Evolutionary conservation across 2,329 filamentous ascomycete genomes (phyloP), one percentile per base, ranked within the genome.

Genomic region (Thielaviopsis punctulata): DNA sequence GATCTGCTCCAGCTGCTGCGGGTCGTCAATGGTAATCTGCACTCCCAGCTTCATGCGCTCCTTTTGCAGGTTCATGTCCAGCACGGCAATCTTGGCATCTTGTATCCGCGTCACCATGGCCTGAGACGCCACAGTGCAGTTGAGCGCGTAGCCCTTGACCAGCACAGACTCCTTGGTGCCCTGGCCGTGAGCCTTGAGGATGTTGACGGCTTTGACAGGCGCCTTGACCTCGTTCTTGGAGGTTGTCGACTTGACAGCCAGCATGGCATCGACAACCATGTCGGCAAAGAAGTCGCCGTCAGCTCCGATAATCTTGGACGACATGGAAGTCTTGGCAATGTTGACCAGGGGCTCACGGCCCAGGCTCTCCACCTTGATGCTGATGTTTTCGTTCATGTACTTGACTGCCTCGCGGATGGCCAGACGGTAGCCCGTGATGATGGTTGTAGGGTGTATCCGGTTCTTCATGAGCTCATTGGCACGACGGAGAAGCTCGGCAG

Each of bases 381-480:
- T 90, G 67, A 98, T 84, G 67, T 96, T 95, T 69, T 98, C 92
- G 70, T 87, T 90, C 83, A 98, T 93, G 71, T 95, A 98, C 71
- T 94, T 93, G 65, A 98, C 83, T 55, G 92, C 92, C 73, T 98
- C 92, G 63, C 92, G 79, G 60, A 98, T 77, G 56, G 92, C 92
- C 62, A 98, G 78, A 63, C 92, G 80, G 77, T 98, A 98, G 62
- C 92, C 92, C 57, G 88, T 96, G 66, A 98, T 98, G 70, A 98
- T 96, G 56, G 93, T 98, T 23, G 92, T 98, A 53, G 92, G 93
- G 72, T 98, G 92, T 78, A 98, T 98, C 67, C 89, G 86, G 79
- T 96, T 98, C 76, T 92, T 95, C 85, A 96, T 93, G 59, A 98
- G 78, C 72, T 98, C 92, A 73, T 98, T 98, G 57, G 82, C 92